Evolutionary conservation across 768 basidiomycete species (phyloP), one percentile per base, ranked within the genome.

Genomic region (Pleurotus giganteus): DNA sequence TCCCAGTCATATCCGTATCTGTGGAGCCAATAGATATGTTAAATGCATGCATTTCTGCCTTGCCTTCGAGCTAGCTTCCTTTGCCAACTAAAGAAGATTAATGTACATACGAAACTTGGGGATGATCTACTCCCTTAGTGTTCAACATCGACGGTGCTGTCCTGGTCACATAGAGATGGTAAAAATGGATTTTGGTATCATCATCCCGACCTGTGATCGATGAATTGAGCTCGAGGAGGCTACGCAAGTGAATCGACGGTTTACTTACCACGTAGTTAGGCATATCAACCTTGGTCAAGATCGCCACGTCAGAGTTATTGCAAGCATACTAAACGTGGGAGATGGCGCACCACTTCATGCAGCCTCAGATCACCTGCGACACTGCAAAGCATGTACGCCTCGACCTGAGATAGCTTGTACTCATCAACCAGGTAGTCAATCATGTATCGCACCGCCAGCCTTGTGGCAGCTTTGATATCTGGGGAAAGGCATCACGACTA

Each of bases 361-460:
- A 86, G 73, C 55, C 76, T 70, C 56, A 85, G 63, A 63, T 85
- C 83, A 1, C 75, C 83, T 0, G 76, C 80, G 45, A 85, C 78
- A 58, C 84, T 84, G 60, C 82, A 83, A 0, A 85, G 70, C 69
- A 84, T 82, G 57, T 85, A 85, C 36, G 82, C 82, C 2, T 78
- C 80, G 4, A 73, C 72, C n/a, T 73, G 64, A 29, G 61, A 60
- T 44, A 85, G 60, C 17, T 70, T 69, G 55, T 76, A 72, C 54
- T 80, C 76, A 0, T 62, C 66, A n/a, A 61, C 65, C 12, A 85
- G 65, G 59, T 76, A 81, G 6, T 69, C 65, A 43, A 86, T 82
- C 84, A 85, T 85, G 54, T 77, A 68, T 29, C 82, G 75, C 11
- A 81, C 79, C 4, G 84, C 83, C 7, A 76, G 68, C 19, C 82